Evolutionary conservation across 1,284 basidiomycete genomes (phyloP).

Genomic region (Cystobasidium pallidum): DNA sequence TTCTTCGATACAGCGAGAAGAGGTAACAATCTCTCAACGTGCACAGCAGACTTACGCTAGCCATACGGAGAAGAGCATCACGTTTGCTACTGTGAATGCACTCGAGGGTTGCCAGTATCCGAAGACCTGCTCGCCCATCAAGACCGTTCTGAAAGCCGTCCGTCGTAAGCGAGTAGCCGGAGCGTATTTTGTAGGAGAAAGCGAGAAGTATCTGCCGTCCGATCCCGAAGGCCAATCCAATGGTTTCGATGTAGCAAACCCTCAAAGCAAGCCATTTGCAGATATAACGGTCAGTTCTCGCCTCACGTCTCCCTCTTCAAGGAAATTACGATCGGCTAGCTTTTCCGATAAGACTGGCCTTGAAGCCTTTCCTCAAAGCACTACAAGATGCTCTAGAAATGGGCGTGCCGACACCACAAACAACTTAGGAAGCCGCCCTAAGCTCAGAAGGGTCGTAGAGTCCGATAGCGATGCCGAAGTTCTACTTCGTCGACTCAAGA

Average conservation of each 20-base stretch:
- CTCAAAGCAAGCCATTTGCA: not conserved
- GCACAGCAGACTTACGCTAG: too few relatives aligned
- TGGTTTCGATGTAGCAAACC: not conserved
- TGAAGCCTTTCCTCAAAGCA: not conserved
- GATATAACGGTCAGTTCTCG: not conserved
- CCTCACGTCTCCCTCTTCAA: constrained; percentile 5
- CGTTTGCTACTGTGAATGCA: not conserved
- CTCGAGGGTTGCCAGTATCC: not conserved
- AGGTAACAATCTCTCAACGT: too few relatives aligned
- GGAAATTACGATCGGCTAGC: not conserved
- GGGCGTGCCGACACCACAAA: not conserved
- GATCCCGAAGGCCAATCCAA: not conserved
- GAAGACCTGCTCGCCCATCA: not conserved
- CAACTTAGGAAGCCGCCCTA: not conserved
- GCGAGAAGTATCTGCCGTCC: not conserved
- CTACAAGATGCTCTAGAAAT: not conserved
- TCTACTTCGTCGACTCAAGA: not conserved
- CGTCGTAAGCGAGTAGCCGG: not conserved
- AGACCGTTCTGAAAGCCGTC: not conserved
- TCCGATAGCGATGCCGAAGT: constrained; percentile 19
- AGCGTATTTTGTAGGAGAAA: constrained; percentile 4
- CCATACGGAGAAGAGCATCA: too few relatives aligned
- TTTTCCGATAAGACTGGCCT: not conserved
- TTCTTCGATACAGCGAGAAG: too few relatives aligned
- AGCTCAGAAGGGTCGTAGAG: not conserved